These are phyloP conservation scores for Babesia sp. DNA, from an alignment of 169 alveolate species.

Conservation along the genomic window DNA sequence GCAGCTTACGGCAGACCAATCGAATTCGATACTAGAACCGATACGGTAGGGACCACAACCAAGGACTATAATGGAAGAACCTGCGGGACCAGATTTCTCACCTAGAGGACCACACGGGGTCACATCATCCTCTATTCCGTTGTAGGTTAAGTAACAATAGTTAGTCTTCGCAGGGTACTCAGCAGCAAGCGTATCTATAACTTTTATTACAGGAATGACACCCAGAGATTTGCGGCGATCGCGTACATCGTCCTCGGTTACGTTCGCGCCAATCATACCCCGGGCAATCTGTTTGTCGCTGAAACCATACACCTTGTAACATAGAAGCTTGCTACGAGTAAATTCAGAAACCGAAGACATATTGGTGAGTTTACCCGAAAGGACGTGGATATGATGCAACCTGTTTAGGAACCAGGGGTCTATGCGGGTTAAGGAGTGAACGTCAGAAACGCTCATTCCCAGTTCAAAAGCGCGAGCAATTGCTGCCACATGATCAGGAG, in stretches of 20 bases:
- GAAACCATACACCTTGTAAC: conserved; percentile 73
- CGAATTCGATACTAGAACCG: conserved; percentile 87
- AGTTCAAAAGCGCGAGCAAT: conserved; percentile 82
- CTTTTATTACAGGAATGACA: conserved; percentile 78
- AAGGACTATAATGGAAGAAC: conserved; percentile 69
- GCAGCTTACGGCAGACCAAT: conserved; percentile 86
- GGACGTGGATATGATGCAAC: conserved; percentile 72
- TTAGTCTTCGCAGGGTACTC: conserved; percentile 87
- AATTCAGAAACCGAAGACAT: conserved; percentile 27
- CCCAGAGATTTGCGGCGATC: conserved; percentile 61
- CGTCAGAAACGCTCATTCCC: conserved; percentile 75
- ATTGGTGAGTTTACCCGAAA: conserved; percentile 26
- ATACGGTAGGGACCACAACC: conserved; percentile 88
- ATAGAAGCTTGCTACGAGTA: conserved; percentile 64
- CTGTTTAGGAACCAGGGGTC: conserved; percentile 86
- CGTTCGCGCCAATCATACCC: conserved; percentile 15
- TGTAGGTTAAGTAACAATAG: conserved; percentile 85
- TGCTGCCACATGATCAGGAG: conserved; percentile 81
- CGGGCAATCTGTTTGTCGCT: conserved; percentile 77
- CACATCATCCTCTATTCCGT: conserved; percentile 79
- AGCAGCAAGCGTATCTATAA: conserved; percentile 87
- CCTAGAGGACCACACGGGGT: conserved; percentile 63
- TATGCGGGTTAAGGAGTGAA: conserved; percentile 76
- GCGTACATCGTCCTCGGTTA: conserved; percentile 74
- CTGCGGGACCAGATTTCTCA: not conserved